Percentiles rank a stretch among this genome's conserved stretches.
phyloP scores from a whole-genome alignment of 495 filamentous ascomycete genomes.

The Neurospora hispaniola region DNA sequence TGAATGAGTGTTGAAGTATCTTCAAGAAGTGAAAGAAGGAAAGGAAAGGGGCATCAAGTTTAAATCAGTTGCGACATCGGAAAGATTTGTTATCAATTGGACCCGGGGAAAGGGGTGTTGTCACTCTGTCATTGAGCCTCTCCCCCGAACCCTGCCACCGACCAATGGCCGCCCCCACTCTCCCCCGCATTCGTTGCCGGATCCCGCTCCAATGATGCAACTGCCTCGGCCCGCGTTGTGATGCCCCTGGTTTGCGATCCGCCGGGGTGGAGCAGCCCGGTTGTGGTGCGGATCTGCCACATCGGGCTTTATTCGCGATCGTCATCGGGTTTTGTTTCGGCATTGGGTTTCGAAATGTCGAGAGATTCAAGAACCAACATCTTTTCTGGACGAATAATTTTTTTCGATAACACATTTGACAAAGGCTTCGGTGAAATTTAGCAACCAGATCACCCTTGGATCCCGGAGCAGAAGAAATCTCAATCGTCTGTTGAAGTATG shows the following conservation, averaged over 20 bases:
- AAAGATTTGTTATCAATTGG: neutral
- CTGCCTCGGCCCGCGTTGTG: slow-evolving; percentile 11
- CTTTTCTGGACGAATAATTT: neutral
- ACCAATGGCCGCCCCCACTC: neutral
- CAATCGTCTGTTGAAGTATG: slow-evolving; percentile 3
- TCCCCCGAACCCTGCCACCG: neutral
- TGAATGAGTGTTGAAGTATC: neutral
- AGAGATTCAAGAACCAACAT: neutral
- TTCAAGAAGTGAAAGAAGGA: neutral
- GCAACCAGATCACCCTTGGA: neutral
- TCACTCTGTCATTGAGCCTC: neutral
- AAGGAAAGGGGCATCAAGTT: neutral
- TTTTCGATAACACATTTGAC: neutral
- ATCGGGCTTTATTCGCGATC: neutral
- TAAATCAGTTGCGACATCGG: neutral
- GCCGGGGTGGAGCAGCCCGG: neutral
- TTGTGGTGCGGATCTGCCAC: neutral
- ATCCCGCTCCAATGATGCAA: slow-evolving; percentile 6
- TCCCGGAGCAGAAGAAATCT: neutral
- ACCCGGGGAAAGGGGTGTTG: neutral
- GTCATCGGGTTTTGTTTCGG: neutral
- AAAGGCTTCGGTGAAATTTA: neutral
- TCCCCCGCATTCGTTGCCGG: neutral
- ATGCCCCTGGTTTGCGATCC: neutral
- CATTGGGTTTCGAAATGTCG: neutral